phyloP scores from a whole-genome alignment of 176 grass and related monocot species.

The Pontederia crassipes region DNA sequence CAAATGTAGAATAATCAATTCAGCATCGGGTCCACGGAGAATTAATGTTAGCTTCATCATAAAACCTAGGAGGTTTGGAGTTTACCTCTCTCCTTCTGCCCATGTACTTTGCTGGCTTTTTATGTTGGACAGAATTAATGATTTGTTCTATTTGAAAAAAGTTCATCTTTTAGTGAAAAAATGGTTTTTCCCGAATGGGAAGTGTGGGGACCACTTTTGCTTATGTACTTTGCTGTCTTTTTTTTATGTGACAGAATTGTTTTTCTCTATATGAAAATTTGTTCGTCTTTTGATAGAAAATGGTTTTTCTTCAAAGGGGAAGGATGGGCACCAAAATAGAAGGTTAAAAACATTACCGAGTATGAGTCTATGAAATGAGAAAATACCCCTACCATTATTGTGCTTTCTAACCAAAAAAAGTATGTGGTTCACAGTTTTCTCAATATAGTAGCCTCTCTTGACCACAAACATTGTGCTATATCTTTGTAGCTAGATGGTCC shows the following conservation, averaged over 20 bases:
- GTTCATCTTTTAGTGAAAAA: slow-evolving; percentile 1
- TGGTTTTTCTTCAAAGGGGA: background rate
- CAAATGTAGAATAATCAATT: slow-evolving; percentile 84
- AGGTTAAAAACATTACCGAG: too few relatives aligned
- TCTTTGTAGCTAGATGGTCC: too few relatives aligned
- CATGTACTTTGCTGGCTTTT: slow-evolving; percentile 13
- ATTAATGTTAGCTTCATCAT: slow-evolving; percentile 69
- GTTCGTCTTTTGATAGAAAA: background rate
- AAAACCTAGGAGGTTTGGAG: slow-evolving; percentile 57
- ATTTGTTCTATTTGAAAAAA: background rate
- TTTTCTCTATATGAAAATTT: background rate
- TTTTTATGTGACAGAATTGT: background rate
- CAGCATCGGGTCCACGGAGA: slow-evolving; percentile 56
- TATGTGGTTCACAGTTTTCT: too few relatives aligned
- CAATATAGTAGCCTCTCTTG: too few relatives aligned
- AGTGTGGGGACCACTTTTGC: background rate
- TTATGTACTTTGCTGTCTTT: slow-evolving; percentile 11
- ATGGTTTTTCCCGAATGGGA: background rate
- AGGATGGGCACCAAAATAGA: background rate
- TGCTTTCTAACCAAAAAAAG: too few relatives aligned
- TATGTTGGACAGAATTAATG: background rate
- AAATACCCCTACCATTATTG: too few relatives aligned
- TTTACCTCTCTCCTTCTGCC: background rate
- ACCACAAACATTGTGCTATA: too few relatives aligned
- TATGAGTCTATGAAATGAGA: too few relatives aligned